Base-by-base conservation (phyloP, 768 basidiomycete genomes). In the Boletus reticuloceps region DNA sequence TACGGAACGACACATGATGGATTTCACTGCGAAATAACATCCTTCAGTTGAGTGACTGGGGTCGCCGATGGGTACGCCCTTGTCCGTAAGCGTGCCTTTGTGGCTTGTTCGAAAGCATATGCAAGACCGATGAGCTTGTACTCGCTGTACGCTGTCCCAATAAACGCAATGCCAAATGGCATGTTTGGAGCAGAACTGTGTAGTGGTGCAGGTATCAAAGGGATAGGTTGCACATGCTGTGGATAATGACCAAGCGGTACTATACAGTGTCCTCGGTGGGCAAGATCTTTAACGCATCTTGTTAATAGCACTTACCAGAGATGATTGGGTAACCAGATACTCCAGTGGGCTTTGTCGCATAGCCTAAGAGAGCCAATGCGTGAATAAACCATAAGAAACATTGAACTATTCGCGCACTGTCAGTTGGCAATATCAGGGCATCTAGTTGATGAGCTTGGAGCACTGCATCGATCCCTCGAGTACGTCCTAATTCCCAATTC, bases 291-390 rank as follows among this genome's bases (percentile, higher is more conserved):
- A 25, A 39, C n/a, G 4, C 37, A 17, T 43, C 16, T 32, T 29
- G 29, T 38, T n/a, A 41, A n/a, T 12, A n/a, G 17, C 7, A 59
- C 72, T 60, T 42, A 81, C 84, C 84, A 22, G 85, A 85, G 37
- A 86, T 73, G 50, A 86, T 82, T 2, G 86, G 85, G 59, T 85
- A 86, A 9, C 84, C 86, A 6, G 82, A 81, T 52, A 86, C 79
- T 5, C 84, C 85, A 69, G 69, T 63, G 5, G 70, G 61, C 17
- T 58, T 64, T 0, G 72, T 70, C 6, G 73, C 69, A 27, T 67
- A 59, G 31, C 67, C 68, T 71, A 39, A 32, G 10, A 37, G 37
- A 42, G 25, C 27, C 16, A 29, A 20, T 25, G 12, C 7, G 3
- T 48, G 20, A 49, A 34, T 17, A 51, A 36, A 16, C 17, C 6